phyloP scores from a whole-genome alignment of 441 rosid species.

The Erodium texanum region DNA sequence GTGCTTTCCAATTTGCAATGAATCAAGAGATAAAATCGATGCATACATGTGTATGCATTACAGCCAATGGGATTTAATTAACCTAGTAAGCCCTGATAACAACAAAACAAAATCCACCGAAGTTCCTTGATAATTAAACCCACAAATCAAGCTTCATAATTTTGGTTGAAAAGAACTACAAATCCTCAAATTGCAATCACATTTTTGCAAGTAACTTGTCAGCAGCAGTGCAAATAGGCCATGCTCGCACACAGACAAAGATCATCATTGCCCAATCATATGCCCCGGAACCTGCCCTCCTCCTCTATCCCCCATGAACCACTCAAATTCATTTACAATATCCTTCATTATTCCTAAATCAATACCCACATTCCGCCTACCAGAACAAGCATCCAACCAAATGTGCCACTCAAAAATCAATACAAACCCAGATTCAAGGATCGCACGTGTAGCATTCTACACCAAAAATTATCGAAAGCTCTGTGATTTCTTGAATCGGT shows the following conservation, averaged over 20 bases:
- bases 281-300: neutral
- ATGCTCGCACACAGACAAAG: neutral
- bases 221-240: neutral
- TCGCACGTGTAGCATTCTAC: neutral
- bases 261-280: neutral
- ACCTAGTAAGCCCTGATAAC: neutral
- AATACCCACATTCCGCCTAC: neutral
- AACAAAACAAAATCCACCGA: neutral
- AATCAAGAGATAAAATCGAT: neutral
- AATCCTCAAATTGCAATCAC: neutral
- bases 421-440: neutral
- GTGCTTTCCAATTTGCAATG: neutral
- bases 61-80: neutral
- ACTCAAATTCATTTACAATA: neutral
- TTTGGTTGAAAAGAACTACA: neutral
- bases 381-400: neutral
- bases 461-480: neutral
- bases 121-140: neutral
- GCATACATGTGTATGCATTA: neutral
- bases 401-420: neutral
- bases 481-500: too few relatives aligned
- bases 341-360: neutral
- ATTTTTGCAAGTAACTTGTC: neutral
- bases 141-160: neutral
- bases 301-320: neutral